Evolutionary conservation across 495 filamentous ascomycete species (phyloP), one percentile per base, ranked within the genome.

Genomic region (Lasiosphaeria miniovina): DNA sequence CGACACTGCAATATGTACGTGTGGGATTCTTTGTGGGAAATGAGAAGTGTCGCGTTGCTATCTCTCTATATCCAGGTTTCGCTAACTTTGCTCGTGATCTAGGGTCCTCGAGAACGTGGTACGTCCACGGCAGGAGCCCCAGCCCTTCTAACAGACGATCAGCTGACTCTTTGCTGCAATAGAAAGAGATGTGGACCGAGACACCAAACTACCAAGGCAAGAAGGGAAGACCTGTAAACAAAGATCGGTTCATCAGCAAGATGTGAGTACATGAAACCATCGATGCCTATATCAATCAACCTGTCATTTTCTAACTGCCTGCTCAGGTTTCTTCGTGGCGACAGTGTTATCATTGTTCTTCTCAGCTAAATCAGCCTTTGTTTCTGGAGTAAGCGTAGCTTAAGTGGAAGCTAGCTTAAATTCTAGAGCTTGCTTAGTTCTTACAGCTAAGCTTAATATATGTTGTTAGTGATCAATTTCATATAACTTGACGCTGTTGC

Each of bases 181-280:
- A 46, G 43, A 98, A 98, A 81, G 94, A 98, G 80, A 98, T 98
- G 92, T 98, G 94, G 94, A 96, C 91, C 5, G 94, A 98, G 78
- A 91, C 87, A 56, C 93, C 84, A 90, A 63, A 72, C 82, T 32
- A 79, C 83, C 12, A 82, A 80, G 91, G 91, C 33, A 89, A 90
- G 78, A 93, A 91, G 77, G 91, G 93, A 55, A 85, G 88, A 72
- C 88, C 90, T 36, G 89, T 96, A 41, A 98, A 98, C 77, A 97
- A 97, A 84, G 94, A 98, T 75, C 82, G 95, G 36, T 98, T 97
- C 75, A 92, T 98, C 67, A 96, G 90, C 82, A 98, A 98, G 81
- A 91, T 98, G 94, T 96, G 72, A 59, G 88, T 80, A 24, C 3
- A 14, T 24, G 24, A 24, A 24, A 24, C 24, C 24, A 24, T 24